Evolutionary conservation across 2,329 filamentous ascomycete genomes (phyloP).

Genomic region (Monilinia laxa): DNA sequence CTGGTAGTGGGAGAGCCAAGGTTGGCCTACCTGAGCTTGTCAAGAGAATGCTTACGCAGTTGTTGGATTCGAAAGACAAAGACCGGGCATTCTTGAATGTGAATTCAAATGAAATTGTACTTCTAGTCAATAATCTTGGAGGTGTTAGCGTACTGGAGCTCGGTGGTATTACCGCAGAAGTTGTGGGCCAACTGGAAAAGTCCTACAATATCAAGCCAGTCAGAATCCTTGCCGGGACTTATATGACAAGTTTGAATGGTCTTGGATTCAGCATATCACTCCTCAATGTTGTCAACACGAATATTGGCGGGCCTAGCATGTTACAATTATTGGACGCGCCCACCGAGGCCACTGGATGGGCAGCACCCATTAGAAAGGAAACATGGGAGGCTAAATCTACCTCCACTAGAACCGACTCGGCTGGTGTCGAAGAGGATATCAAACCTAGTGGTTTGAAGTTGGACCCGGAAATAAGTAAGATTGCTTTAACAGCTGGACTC

Average conservation of each 20-base stretch:
- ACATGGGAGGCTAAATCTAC: constrained; percentile 56
- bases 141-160: constrained; percentile 67
- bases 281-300: constrained; percentile 59
- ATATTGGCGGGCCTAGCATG: constrained; percentile 49
- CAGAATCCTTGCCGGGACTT: constrained; percentile 63
- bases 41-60: constrained; percentile 63
- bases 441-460: constrained; percentile 39
- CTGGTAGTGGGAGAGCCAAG: constrained; percentile 52
- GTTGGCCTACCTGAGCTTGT: constrained; percentile 51
- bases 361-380: constrained; percentile 55
- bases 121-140: constrained; percentile 69
- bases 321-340: constrained; percentile 67
- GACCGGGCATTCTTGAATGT: constrained; percentile 63
- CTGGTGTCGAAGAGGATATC: constrained; percentile 38
- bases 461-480: constrained; percentile 46
- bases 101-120: constrained; percentile 59
- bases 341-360: constrained; percentile 66
- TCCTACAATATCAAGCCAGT: constrained; percentile 60
- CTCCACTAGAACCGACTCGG: constrained; percentile 37
- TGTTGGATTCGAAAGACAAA: constrained; percentile 60
- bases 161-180: constrained; percentile 65
- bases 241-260: constrained; percentile 71
- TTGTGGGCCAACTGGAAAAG: constrained; percentile 58
- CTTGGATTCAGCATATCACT: constrained; percentile 70
- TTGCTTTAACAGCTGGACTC: constrained; percentile 54